These are phyloP conservation scores for Cladosporium sp. DNA, from an alignment of 2,329 filamentous ascomycete species.

Conservation along the genomic window DNA sequence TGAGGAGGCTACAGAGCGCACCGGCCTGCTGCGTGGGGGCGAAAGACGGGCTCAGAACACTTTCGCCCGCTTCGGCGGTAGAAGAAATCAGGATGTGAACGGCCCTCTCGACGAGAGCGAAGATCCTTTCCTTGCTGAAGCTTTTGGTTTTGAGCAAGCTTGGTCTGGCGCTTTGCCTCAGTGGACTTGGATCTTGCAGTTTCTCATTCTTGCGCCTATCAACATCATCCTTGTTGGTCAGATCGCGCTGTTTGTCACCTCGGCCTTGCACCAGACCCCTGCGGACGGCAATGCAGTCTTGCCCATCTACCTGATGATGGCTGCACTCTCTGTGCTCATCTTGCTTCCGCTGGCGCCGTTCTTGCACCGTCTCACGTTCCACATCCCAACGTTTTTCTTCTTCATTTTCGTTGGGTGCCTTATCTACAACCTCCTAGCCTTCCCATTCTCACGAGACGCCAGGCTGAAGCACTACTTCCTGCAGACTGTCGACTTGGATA, in stretches of 20 bases:
- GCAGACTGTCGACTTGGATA: conserved; percentile 72
- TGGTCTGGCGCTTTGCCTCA: conserved; percentile 78
- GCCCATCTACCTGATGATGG: conserved; percentile 66
- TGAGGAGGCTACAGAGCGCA: conserved; percentile 50
- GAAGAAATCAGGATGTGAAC: conserved; percentile 37
- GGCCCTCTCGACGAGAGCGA: conserved; percentile 24
- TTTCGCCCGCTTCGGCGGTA: conserved; percentile 50
- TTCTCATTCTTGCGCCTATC: conserved; percentile 74
- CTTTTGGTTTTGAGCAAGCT: conserved; percentile 70
- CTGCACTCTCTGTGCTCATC: conserved; percentile 64
- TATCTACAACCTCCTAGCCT: conserved; percentile 80
- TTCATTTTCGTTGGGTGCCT: conserved; percentile 69
- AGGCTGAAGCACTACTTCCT: conserved; percentile 85
- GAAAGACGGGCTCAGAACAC: conserved; percentile 38
- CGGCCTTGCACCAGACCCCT: conserved; percentile 73
- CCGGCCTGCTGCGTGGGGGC: conserved; percentile 49
- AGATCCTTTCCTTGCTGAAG: conserved; percentile 27
- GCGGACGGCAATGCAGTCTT: conserved; percentile 74
- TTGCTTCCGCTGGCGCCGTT: conserved; percentile 77
- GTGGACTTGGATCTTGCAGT: conserved; percentile 86
- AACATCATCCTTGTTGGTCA: conserved; percentile 74
- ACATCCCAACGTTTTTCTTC: conserved; percentile 74
- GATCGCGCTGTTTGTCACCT: conserved; percentile 66
- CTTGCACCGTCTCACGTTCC: conserved; percentile 78
- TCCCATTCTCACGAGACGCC: conserved; percentile 78